Evolutionary conservation across 768 basidiomycete genomes (phyloP).

Genomic region (Auriscalpium orientale): DNA sequence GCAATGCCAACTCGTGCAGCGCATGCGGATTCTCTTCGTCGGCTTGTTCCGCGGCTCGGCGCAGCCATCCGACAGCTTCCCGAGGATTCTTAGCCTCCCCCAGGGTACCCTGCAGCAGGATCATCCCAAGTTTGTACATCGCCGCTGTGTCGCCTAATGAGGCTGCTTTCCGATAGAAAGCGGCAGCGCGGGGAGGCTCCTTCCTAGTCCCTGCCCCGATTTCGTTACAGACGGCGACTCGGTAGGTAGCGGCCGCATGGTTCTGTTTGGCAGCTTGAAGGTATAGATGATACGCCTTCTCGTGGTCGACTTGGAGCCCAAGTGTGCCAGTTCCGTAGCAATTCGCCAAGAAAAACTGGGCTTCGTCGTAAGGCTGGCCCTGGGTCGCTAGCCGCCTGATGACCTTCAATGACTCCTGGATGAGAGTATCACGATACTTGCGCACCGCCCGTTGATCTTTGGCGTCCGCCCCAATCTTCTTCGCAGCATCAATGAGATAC

Average conservation of each 20-base stretch:
- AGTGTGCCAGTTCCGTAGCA: constrained; percentile 94
- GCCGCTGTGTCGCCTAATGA: constrained; percentile 94
- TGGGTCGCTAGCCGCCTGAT: constrained; percentile 89
- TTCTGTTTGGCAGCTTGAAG: constrained; percentile 97
- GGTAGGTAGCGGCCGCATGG: constrained; percentile 89
- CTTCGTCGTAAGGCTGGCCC: constrained; percentile 87
- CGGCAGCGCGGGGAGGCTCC: constrained; percentile 82
- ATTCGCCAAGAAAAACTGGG: constrained; percentile 97
- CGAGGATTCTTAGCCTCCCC: constrained; percentile 80
- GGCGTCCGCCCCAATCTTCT: constrained; percentile 69
- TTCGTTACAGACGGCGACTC: constrained; percentile 98
- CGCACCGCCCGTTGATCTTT: constrained; percentile 78
- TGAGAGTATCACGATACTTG: constrained; percentile 83
- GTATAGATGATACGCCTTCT: constrained; percentile 95
- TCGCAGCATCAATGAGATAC: constrained; percentile 97
- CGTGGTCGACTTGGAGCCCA: constrained; percentile 95
- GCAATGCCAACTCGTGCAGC: constrained; percentile 85
- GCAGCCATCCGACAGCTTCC: constrained; percentile 92
- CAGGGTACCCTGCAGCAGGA: constrained; percentile 77
- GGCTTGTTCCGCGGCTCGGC: constrained; percentile 91
- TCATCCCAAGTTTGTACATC: constrained; percentile 99
- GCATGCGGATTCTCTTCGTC: constrained; percentile 98
- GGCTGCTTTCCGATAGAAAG: constrained; percentile 95
- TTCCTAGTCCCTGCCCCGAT: constrained; percentile 92
- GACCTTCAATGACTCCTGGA: constrained; percentile 86